phyloP scores from a whole-genome alignment of 192 early-diverging fungal genomes.

The Ambispora gerdemannii region DNA sequence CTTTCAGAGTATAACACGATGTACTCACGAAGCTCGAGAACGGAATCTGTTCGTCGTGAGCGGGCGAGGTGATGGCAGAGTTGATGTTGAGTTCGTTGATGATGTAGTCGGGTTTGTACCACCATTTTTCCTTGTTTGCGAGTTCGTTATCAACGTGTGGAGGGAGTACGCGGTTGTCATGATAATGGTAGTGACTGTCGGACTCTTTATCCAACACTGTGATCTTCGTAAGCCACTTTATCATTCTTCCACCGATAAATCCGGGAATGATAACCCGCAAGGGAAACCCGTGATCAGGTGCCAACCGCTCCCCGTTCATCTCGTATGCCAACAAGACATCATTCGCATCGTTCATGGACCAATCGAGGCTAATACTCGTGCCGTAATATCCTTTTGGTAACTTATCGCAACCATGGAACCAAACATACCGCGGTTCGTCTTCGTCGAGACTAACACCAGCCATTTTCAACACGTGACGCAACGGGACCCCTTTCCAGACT shows the following conservation, averaged over 20 bases:
- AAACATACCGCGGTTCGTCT: slow-evolving; percentile 38
- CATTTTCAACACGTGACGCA: slow-evolving; percentile 47
- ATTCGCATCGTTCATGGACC: slow-evolving; percentile 61
- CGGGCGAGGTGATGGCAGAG: slow-evolving; percentile 65
- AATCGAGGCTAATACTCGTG: slow-evolving; percentile 64
- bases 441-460: slow-evolving; percentile 36
- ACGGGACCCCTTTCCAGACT: slow-evolving; percentile 59
- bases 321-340: slow-evolving; percentile 77
- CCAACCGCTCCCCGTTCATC: slow-evolving; percentile 71
- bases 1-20: slow-evolving; percentile 49
- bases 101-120: slow-evolving; percentile 60
- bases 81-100: slow-evolving; percentile 81
- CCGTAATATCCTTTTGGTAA: slow-evolving; percentile 71
- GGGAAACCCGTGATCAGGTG: slow-evolving; percentile 86
- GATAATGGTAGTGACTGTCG: slow-evolving; percentile 68
- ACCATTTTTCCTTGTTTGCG: slow-evolving; percentile 48
- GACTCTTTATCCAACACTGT: slow-evolving; percentile 58
- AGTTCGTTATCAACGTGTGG: slow-evolving; percentile 55
- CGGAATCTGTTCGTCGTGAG: slow-evolving; percentile 48
- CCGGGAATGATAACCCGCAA: slow-evolving; percentile 87
- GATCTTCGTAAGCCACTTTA: slow-evolving; percentile 78
- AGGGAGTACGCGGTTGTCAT: slow-evolving; percentile 84
- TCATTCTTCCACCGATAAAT: slow-evolving; percentile 80
- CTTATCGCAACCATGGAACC: slow-evolving; percentile 57
- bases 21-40: slow-evolving; percentile 7